Evolutionary conservation across 2,329 filamentous ascomycete species (phyloP), one percentile per base, ranked within the genome.

Genomic region (Myotisia sp.): DNA sequence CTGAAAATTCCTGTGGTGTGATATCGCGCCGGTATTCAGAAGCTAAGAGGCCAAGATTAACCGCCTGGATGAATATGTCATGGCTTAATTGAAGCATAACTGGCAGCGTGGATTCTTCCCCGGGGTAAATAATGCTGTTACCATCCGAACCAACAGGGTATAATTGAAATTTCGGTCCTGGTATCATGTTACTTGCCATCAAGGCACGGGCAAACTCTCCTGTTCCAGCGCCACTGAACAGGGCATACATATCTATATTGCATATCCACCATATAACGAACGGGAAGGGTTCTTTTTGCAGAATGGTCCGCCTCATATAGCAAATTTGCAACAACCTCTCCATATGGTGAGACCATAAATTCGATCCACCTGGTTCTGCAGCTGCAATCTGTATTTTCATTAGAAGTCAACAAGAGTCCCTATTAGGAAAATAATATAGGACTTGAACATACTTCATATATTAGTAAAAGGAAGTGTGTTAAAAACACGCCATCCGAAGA

Each of bases 401-500:
- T n/a, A 18, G 19, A 20, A 5, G 8, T 34, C 10, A 4, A 31
- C 13, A 14, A 16, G 9, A 9, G 7, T 22, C n/a, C 32, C 14
- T 10, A 12, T 27, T 13, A 13, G 22, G 2, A 27, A 27, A 2
- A 6, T 13, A n/a, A 3, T 19, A 6, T 7, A 9, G 23, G 9
- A 4, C 13, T 14, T 26, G 41, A 35, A 41, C 56, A 49, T 39
- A 70, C 65, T 52, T 73, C 70, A 45, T 72, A 72, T 13, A 72
- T 51, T 20, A 72, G 58, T 5, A 74, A 58, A 3, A 74, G 51
- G 40, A 71, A 71, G 47, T 74, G 68, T 2, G 68, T 66, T 18
- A 71, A 57, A 38, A 73, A 65, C 16, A 66, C 57, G n/a, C 66
- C 68, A 44, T 73, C 67, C 0, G 66, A 70, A 12, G 64, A 58